Evolutionary conservation across 441 rosid genomes (phyloP), one percentile per base, ranked within the genome.

Genomic region (Euphorbia schlechtendalii): DNA sequence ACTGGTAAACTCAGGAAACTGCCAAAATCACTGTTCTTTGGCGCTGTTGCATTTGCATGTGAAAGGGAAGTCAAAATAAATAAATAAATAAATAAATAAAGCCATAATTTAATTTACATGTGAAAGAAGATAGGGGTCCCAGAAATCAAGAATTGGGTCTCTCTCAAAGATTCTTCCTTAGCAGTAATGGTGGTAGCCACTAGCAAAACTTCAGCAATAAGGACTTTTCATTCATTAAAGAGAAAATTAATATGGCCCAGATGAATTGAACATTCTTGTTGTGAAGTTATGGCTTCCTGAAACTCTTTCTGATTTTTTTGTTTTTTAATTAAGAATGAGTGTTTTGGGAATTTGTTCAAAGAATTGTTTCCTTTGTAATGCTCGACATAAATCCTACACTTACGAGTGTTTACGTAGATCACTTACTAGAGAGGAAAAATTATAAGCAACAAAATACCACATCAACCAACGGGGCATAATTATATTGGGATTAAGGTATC

Each of bases 81-180:
- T 8, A 10, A 21, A 20, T 9, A 24, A 53, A 0, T 1, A 22
- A 3, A 40, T 3, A 40, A 40, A 40, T 40, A 49, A 22, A 25
- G 30, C 48, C 17, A 2, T 59, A 7, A n/a, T 56, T 65, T 59
- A 45, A 28, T 64, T 63, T 66, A 43, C 68, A 60, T 58, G 77
- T 45, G 61, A 55, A 49, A 46, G 53, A 38, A 41, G 57, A 0
- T 67, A n/a, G 8, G 72, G 75, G 77, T 43, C 73, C 81, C 80
- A 51, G 58, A 20, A 20, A 20, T 53, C 27, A 5, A 20, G 22
- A 32, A 55, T 1, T 4, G 13, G 40, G 55, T 55, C 52, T 60
- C 30, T 30, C 27, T 5, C 4, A 13, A 62, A 66, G 76, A 79
- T 76, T 71, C 73, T 60, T 59, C 64, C 38, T 54, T 30, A 59